Conservation (phyloP, 129 eudicot genomes). For the Daucus carota region DH1_v3.0 NC_030388.2:22397001-22397500, state of each 20-base stretch:
- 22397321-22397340: conserved; percentile 5
- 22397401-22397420: conserved; percentile 15
- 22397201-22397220: not conserved
- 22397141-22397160: conserved; percentile 6
- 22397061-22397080: conserved; percentile 41
- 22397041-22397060: conserved; percentile 41
- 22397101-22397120: conserved; percentile 14
- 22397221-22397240: not conserved
- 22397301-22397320: conserved; percentile 4
- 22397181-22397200: not conserved
- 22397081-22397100: conserved; percentile 22
- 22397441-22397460: not conserved
- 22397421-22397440: not conserved
- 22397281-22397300: not conserved
- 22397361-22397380: conserved; percentile 22
- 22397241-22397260: conserved; percentile 11
- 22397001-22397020: conserved; percentile 72
- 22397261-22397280: conserved; percentile 9
- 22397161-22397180: conserved; percentile 12
- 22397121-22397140: conserved; percentile 5
- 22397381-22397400: conserved; percentile 20
- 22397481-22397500: not conserved
- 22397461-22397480: not conserved
- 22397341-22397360: conserved; percentile 18
- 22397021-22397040: conserved; percentile 80